Evolutionary conservation across 768 basidiomycete species (phyloP), one percentile per base, ranked within the genome.

Genomic region (Panellus pusillus): DNA sequence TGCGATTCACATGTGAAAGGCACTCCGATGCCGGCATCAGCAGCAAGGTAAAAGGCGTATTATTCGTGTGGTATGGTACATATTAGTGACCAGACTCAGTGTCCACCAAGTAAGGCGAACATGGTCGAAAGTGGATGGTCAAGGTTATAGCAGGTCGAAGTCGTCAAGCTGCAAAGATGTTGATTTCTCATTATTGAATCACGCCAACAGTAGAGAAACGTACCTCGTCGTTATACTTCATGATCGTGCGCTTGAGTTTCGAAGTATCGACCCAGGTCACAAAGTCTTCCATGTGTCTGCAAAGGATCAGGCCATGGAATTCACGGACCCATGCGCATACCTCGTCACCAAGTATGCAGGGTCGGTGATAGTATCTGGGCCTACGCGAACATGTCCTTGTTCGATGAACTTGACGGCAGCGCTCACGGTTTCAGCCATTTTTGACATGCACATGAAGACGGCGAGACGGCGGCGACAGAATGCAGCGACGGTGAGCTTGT

Each of bases 241-340:
- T 88, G 71, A 98, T 85, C 0, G 92, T 94, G 50, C 96, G 80
- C 83, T 96, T 98, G 67, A 98, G 82, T 69, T 96, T 96, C 61
- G 92, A 95, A 20, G 93, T 93, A 67, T 98, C 95, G 18, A 98
- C 95, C 97, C 97, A 99, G 32, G 97, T 99, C 41, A 98, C 93
- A 72, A 95, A 99, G 78, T 99, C 97, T 66, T 98, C 94, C 94
- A 97, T 95, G 61, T 93, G 90, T 63, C 96, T 91, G 57, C 45
- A 47, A 20, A 35, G 46, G 20, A 45, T 18, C 6, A 38, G 41
- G 52, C 13, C 41, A 52, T 36, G 40, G 14, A 24, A 20, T 44
- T 20, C 47, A 15, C 36, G 2, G n/a, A 42, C 9, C 12, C 19
- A 44, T 35, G 24, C 43, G 52, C 78, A 28, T 62, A 86, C 91